Evolutionary conservation across 352 stramenopile species (phyloP).

Genomic region (Pythium scleroteichum): DNA sequence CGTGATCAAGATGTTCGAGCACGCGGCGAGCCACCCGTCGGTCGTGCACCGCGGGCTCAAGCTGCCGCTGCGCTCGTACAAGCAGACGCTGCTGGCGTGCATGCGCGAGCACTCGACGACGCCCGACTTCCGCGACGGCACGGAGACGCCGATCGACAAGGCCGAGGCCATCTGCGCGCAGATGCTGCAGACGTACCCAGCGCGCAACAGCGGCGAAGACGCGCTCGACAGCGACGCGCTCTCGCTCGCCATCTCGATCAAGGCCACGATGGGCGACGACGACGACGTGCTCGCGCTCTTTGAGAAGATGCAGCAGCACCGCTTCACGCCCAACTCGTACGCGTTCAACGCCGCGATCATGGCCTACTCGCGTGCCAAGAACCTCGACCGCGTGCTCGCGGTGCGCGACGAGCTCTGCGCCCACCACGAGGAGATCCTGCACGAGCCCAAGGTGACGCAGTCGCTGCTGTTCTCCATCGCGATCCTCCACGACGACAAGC

Average conservation of each 20-base stretch:
- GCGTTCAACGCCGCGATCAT: slow-evolving; percentile 73
- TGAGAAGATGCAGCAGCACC: slow-evolving; percentile 66
- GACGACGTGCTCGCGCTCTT: slow-evolving; percentile 78
- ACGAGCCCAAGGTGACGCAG: slow-evolving; percentile 51
- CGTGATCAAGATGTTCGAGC: slow-evolving; percentile 63
- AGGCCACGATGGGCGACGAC: slow-evolving; percentile 65
- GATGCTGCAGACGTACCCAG: slow-evolving; percentile 53
- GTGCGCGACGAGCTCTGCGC: slow-evolving; percentile 40
- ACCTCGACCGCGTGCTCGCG: slow-evolving; percentile 54
- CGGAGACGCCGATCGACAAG: slow-evolving; percentile 37
- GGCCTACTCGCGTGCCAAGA: slow-evolving; percentile 63
- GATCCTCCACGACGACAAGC: slow-evolving; percentile 48
- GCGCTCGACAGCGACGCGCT: slow-evolving; percentile 63
- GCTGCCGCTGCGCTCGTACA: slow-evolving; percentile 72
- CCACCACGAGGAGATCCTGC: slow-evolving; percentile 25
- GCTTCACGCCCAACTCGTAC: slow-evolving; percentile 69
- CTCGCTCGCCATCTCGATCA: slow-evolving; percentile 81
- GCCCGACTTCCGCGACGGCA: slow-evolving; percentile 23
- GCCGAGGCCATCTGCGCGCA: slow-evolving; percentile 60
- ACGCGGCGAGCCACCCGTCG: slow-evolving; percentile 43
- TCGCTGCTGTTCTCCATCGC: slow-evolving; percentile 71
- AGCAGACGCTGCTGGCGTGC: slow-evolving; percentile 51
- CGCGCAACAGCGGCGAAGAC: background rate
- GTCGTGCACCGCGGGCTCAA: slow-evolving; percentile 30
- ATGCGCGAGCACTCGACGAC: slow-evolving; percentile 42